These are phyloP conservation scores for Scenedesmus sp. DNA, from an alignment of 163 green algal genomes.

Conservation along the genomic window DNA sequence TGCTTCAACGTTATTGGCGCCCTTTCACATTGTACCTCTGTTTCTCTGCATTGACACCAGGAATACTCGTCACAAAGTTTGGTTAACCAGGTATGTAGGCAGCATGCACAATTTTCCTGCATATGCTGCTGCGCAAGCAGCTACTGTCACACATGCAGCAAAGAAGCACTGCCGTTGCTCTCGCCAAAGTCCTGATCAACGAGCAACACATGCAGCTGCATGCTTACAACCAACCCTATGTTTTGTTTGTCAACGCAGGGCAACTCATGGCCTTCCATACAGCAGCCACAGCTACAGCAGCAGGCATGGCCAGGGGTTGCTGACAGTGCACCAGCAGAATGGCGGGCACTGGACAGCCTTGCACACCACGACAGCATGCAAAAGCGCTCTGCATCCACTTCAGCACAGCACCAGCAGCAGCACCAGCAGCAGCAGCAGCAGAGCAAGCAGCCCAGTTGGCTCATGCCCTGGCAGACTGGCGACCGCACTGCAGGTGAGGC, in stretches of 20 bases:
- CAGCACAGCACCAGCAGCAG: neutral
- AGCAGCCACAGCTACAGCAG: neutral
- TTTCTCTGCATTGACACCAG: no score
- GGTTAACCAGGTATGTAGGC: no score
- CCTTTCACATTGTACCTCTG: no score
- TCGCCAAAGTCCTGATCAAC: no score
- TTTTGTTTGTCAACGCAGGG: neutral
- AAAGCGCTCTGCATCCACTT: neutral
- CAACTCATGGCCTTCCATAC: neutral
- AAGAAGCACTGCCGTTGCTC: no score
- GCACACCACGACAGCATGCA: neutral
- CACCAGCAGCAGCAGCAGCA: slow-evolving; percentile 23
- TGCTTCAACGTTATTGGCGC: neutral
- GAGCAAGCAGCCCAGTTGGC: slow-evolving; percentile 27
- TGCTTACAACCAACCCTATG: neutral
- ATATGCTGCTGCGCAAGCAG: no score
- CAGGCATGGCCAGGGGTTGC: neutral
- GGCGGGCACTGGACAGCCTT: neutral
- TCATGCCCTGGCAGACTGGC: slow-evolving; percentile 62
- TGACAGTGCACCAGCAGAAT: neutral
- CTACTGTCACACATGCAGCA: no score
- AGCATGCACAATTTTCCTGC: no score
- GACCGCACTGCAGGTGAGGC: slow-evolving; percentile 50
- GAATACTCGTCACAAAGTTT: no score
- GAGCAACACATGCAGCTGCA: neutral